A percentile compares a stretch with the other conserved stretches of the same genome.
Conservation (phyloP, 768 basidiomycete species). For the Hericium rajendrae region DNA sequence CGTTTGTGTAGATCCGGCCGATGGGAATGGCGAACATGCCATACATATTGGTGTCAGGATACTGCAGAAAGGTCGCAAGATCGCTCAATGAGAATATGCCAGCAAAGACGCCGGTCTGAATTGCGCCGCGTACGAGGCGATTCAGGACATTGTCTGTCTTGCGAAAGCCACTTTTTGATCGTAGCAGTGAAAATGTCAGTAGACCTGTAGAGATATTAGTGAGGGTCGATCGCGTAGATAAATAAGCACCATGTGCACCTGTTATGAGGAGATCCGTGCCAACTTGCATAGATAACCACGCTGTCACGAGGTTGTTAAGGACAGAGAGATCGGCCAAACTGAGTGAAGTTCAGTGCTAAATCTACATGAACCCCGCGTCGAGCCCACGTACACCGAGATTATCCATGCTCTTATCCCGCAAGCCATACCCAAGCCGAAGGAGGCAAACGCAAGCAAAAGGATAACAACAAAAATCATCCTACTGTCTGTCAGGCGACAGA, state of each 20-base stretch:
- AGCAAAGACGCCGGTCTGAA: constrained; percentile 45
- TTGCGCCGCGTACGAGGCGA: constrained; percentile 42
- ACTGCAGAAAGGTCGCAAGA: constrained; percentile 27
- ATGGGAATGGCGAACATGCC: constrained; percentile 31
- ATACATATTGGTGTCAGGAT: constrained; percentile 24
- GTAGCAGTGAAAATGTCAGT: constrained; percentile 25
- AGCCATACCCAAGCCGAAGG: constrained; percentile 34
- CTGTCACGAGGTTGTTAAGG: constrained; percentile 32
- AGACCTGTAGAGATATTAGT: constrained; percentile 14
- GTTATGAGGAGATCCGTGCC: constrained; percentile 36
- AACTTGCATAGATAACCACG: constrained; percentile 40
- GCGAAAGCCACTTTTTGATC: constrained; percentile 40
- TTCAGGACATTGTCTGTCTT: constrained; percentile 44
- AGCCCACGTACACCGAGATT: constrained; percentile 26
- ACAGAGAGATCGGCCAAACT: constrained; percentile 34
- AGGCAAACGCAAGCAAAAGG: constrained; percentile 30
- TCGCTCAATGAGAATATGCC: constrained; percentile 43
- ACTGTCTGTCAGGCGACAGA: neutral
- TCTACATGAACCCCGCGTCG: neutral
- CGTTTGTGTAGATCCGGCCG: constrained; percentile 38
- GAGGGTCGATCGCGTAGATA: neutral
- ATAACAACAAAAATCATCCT: constrained; percentile 5
- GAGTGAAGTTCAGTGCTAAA: neutral
- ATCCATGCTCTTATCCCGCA: constrained; percentile 35
- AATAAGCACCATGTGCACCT: constrained; percentile 18